Evolutionary conservation across 2,329 filamentous ascomycete species (phyloP), one percentile per base, ranked within the genome.

Genomic region (Alternaria solani): DNA sequence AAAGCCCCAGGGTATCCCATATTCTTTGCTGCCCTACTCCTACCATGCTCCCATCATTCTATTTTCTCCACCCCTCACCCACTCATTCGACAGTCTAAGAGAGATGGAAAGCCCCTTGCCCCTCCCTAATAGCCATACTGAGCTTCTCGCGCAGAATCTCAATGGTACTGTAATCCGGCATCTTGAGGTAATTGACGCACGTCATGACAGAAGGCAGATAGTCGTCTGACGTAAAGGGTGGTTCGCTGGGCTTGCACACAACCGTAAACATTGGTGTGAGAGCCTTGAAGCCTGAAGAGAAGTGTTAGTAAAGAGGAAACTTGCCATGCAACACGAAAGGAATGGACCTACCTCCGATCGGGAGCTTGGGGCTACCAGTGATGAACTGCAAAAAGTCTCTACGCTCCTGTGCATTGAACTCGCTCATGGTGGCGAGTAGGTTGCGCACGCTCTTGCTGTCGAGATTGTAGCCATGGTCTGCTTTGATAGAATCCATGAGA

Each of bases 191-290:
- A 80, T 99, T 99, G 80, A 97, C 95, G 78, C 96, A 99, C 11
- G 96, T 99, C 96, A 99, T 99, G 78, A 99, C 96, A 77, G 94
- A 98, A 12, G 96, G 95, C n/a, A 99, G 86, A 74, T 98, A 99
- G 81, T 99, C 95, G 75, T 99, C 95, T 5, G 94, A 94, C 4
- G 90, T 91, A 78, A 94, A 95, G 2, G 95, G 95, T 16, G 93
- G 89, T 75, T 99, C 95, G 78, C 92, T 96, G n/a, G 94, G 94
- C 80, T 97, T 97, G 85, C 95, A 98, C 43, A 99, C 95, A 64
- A 99, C 95, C 3, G 95, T 99, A 77, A 99, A 98, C 90, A 98
- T 97, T 20, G 95, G 95, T 2, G 93, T 98, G 63, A 99, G 87
- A 78, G 90, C 92, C 82, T 96, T 97, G 87, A 99, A 99, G 61